These are phyloP conservation scores for Antitrichia curtipendula DNA, from an alignment of 225 moss, liverwort and hornwort species.

Conservation along the genomic window DNA sequence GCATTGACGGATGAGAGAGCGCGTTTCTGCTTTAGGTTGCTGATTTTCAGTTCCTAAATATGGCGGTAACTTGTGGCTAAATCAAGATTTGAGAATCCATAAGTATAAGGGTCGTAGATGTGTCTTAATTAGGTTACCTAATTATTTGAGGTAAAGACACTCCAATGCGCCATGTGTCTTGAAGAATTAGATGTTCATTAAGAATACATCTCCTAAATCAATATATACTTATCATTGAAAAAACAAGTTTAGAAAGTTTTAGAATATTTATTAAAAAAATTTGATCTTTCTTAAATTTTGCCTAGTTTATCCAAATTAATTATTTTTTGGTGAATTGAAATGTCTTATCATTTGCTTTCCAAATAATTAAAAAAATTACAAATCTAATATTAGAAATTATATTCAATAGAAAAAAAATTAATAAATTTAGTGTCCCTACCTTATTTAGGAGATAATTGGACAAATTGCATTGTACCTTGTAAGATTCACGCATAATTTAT, in stretches of 20 bases:
- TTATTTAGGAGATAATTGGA: background rate
- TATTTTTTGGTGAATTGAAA: accelerated
- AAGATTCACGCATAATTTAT: background rate
- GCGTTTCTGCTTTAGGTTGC: background rate
- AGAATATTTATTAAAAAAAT: background rate
- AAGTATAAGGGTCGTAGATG: background rate
- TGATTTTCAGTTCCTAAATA: background rate
- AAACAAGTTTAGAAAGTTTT: background rate
- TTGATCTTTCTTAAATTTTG: background rate
- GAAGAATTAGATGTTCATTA: too few relatives aligned
- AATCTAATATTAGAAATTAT: background rate
- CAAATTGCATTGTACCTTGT: background rate
- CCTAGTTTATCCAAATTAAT: background rate
- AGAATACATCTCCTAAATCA: accelerated
- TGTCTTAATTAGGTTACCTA: background rate
- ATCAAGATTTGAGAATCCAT: background rate
- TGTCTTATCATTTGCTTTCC: background rate
- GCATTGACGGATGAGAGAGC: background rate
- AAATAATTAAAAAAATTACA: background rate
- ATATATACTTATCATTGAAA: background rate
- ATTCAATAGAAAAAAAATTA: background rate
- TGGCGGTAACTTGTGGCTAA: too few relatives aligned
- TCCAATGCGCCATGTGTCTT: too few relatives aligned
- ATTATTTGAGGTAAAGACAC: too few relatives aligned
- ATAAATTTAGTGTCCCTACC: accelerated